phyloP scores from a whole-genome alignment of 768 basidiomycete species.

The Multifurca ochricompacta region DNA sequence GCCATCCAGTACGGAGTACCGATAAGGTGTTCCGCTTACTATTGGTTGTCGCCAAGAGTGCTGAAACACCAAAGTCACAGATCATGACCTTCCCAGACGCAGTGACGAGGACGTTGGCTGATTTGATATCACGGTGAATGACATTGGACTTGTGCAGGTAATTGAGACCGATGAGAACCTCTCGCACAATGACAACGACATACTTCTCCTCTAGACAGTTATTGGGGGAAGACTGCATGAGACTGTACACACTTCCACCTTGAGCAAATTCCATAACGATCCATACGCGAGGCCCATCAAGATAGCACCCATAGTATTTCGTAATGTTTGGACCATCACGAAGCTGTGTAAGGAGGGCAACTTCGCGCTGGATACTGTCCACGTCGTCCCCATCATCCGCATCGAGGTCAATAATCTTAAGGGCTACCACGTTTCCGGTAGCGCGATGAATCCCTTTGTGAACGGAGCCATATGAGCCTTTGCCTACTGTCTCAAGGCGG shows the following conservation, averaged over 20 bases:
- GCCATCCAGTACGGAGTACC: slow-evolving; percentile 99
- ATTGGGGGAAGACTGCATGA: slow-evolving; percentile 81
- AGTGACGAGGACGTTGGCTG: slow-evolving; percentile 91
- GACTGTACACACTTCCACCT: slow-evolving; percentile 86
- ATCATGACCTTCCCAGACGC: slow-evolving; percentile 87
- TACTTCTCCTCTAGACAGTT: slow-evolving; percentile 83
- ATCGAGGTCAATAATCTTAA: slow-evolving; percentile 99
- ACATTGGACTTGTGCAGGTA: slow-evolving; percentile 92
- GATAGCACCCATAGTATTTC: slow-evolving; percentile 92
- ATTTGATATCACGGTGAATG: slow-evolving; percentile 97
- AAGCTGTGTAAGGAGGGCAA: slow-evolving; percentile 84
- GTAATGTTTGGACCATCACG: slow-evolving; percentile 88
- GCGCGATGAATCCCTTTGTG: slow-evolving; percentile 83
- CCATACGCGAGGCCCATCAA: slow-evolving; percentile 95
- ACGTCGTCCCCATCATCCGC: slow-evolving; percentile 89
- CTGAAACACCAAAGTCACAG: slow-evolving; percentile 98
- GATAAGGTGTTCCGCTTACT: slow-evolving; percentile 95
- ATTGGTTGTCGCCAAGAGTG: slow-evolving; percentile 70
- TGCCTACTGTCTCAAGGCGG: slow-evolving; percentile 88
- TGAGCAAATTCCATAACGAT: slow-evolving; percentile 98
- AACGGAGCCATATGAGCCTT: slow-evolving; percentile 94
- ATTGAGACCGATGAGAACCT: slow-evolving; percentile 77
- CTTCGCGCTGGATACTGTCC: slow-evolving; percentile 92
- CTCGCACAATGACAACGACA: slow-evolving; percentile 78
- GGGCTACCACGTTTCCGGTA: slow-evolving; percentile 83